Evolutionary conservation across 345 rosid genomes (phyloP).

Genomic region (Eutrema japonicum): DNA sequence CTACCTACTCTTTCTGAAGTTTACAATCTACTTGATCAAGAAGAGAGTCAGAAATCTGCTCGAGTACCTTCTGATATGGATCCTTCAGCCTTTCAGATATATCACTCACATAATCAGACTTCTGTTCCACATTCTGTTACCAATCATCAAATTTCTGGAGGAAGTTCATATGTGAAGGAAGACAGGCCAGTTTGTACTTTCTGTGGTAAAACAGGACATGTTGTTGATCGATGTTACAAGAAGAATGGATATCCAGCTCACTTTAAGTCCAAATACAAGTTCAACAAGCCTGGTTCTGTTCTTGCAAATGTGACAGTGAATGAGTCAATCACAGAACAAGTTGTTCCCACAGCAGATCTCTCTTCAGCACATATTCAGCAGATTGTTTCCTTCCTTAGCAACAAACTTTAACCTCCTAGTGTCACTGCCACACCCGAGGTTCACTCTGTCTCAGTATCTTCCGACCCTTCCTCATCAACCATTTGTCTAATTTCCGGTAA

Average conservation of each 20-base stretch:
- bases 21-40: not conserved
- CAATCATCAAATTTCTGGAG: too few relatives aligned
- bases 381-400: not conserved
- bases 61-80: not conserved
- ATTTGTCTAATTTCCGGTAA: not conserved
- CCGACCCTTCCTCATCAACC: not conserved
- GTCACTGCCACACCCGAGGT: not conserved
- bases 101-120: too few relatives aligned
- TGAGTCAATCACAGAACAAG: not conserved
- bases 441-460: not conserved
- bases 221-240: too few relatives aligned
- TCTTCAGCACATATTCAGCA: not conserved
- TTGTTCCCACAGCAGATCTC: fast-evolving
- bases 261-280: too few relatives aligned
- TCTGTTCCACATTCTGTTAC: fast-evolving
- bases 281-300: too few relatives aligned
- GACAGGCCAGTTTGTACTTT: too few relatives aligned
- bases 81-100: too few relatives aligned
- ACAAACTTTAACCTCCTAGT: not conserved
- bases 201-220: too few relatives aligned
- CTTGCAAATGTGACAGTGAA: not conserved
- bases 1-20: not conserved
- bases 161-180: too few relatives aligned
- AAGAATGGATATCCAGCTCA: too few relatives aligned
- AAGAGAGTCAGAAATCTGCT: too few relatives aligned